A percentile compares a stretch with the other conserved stretches of the same genome.
phyloP scores from a whole-genome alignment of 306 rosid species.

The Trifolium repens region DNA sequence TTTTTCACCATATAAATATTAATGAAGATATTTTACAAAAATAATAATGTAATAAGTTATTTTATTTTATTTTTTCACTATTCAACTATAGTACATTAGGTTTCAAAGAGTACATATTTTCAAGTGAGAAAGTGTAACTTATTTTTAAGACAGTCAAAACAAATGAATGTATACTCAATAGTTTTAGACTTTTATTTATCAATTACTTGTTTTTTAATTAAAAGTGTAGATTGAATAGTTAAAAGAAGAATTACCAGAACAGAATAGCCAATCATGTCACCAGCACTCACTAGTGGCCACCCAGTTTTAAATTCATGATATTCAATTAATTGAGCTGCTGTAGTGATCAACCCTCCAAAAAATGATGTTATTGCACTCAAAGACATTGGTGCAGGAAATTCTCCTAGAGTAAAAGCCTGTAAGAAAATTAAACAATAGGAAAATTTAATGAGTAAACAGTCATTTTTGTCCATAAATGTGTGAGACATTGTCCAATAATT shows the following conservation, averaged over 20 bases:
- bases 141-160: slow-evolving; percentile 3
- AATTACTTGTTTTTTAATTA: too few relatives aligned
- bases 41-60: too few relatives aligned
- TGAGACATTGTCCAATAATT: too few relatives aligned
- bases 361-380: slow-evolving; percentile 69
- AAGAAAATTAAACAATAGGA: neutral
- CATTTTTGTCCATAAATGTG: neutral
- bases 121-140: too few relatives aligned
- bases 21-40: too few relatives aligned
- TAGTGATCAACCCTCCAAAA: slow-evolving; percentile 57
- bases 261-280: slow-evolving; percentile 57
- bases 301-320: slow-evolving; percentile 51
- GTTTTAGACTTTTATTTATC: too few relatives aligned
- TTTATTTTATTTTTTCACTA: too few relatives aligned
- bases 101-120: too few relatives aligned
- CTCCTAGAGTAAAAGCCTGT: slow-evolving; percentile 67
- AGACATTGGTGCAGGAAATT: slow-evolving; percentile 82
- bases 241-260: slow-evolving; percentile 53
- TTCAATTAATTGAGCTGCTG: slow-evolving; percentile 46
- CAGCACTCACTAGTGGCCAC: slow-evolving; percentile 51
- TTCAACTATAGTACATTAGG: too few relatives aligned
- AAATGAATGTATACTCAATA: neutral
- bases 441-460: neutral
- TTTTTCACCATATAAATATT: too few relatives aligned
- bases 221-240: too few relatives aligned